Conservation (phyloP, 352 stramenopile genomes). For the Pythium vanterpoolii region DNA sequence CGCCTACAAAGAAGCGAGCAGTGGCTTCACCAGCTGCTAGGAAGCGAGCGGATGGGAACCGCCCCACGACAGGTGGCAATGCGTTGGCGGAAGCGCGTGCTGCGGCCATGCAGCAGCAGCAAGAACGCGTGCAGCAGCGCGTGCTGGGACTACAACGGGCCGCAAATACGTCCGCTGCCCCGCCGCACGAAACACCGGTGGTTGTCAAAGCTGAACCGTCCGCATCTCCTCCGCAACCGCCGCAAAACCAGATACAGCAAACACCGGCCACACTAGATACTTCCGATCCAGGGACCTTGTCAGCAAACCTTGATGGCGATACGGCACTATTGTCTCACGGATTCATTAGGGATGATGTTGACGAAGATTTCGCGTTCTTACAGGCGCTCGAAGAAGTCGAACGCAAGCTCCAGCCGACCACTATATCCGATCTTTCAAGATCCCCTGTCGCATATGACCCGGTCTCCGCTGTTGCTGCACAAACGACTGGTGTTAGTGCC, state of each 20-base stretch:
- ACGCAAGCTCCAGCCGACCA: slow-evolving; percentile 29
- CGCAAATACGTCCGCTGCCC: background rate
- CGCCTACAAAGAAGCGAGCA: background rate
- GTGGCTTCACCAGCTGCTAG: background rate
- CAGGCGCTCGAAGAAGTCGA: slow-evolving; percentile 67
- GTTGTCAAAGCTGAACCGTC: background rate
- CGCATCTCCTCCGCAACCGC: background rate
- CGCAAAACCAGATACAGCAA: background rate
- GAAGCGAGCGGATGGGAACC: slow-evolving; percentile 5
- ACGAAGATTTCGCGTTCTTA: slow-evolving; percentile 66
- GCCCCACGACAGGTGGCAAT: slow-evolving; percentile 1
- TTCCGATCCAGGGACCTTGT: background rate
- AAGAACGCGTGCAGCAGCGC: slow-evolving; percentile 43
- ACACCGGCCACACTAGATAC: background rate
- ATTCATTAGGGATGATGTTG: slow-evolving; percentile 59
- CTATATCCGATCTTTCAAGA: background rate
- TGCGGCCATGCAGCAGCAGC: slow-evolving; percentile 45
- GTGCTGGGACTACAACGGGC: slow-evolving; percentile 42
- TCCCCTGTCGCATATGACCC: background rate
- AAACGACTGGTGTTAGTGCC: too few species aligned
- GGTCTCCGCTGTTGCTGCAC: background rate
- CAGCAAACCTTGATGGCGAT: background rate
- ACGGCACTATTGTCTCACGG: slow-evolving; percentile 24
- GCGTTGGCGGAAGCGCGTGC: slow-evolving; percentile 43
- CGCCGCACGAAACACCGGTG: background rate